Evolutionary conservation across 2,329 filamentous ascomycete genomes (phyloP).

Genomic region (Raffaelea arxii): DNA sequence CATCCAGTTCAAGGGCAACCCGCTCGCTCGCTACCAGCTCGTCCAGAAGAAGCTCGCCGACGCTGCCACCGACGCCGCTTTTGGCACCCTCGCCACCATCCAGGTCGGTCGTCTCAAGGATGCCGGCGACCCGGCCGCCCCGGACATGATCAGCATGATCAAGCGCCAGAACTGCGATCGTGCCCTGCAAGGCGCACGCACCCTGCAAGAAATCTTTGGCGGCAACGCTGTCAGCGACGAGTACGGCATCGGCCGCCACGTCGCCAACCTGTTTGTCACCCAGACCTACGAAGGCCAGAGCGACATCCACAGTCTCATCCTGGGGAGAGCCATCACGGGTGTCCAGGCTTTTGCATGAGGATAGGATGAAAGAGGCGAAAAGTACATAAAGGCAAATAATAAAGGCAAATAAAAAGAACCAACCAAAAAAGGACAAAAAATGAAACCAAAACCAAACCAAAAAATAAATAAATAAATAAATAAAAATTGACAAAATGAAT

Average conservation of each 20-base stretch:
- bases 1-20: constrained; percentile 93
- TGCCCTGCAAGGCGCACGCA: constrained; percentile 68
- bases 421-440: not conserved
- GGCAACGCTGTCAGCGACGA: constrained; percentile 98
- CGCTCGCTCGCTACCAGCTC: constrained; percentile 90
- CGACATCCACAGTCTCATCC: constrained; percentile 78
- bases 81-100: constrained; percentile 77
- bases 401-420: constrained; percentile 3
- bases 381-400: not conserved
- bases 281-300: constrained; percentile 98
- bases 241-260: constrained; percentile 89
- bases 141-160: constrained; percentile 95
- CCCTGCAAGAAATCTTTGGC: constrained; percentile 89
- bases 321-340: constrained; percentile 50
- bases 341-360: constrained; percentile 76
- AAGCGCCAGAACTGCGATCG: constrained; percentile 97
- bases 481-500: too few species aligned
- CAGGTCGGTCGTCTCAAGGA: constrained; percentile 94
- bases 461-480: not conserved
- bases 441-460: not conserved
- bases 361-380: too few species aligned
- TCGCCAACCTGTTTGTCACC: constrained; percentile 91
- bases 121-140: constrained; percentile 69
- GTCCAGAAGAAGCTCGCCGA: constrained; percentile 97
- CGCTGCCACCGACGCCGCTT: constrained; percentile 81